Percentiles rank a stretch among this genome's conserved stretches.
Conservation (phyloP, 441 rosid genomes). For the Mallotus japonicus region DNA sequence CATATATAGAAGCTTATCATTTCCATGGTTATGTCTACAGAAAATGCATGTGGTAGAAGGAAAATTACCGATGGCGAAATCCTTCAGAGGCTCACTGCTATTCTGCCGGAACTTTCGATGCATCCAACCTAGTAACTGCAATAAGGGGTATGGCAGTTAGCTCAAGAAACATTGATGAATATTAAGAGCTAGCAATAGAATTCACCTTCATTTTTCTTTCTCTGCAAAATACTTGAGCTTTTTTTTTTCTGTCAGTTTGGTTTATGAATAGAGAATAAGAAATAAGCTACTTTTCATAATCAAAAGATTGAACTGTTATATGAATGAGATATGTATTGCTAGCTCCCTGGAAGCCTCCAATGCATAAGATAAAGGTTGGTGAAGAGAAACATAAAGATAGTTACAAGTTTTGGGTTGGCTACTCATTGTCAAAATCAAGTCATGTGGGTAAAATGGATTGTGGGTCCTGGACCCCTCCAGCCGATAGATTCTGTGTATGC, state of each 20-base stretch:
- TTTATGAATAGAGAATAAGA: constrained; percentile 17
- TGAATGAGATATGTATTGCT: constrained; percentile 26
- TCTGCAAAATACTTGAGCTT: constrained; percentile 23
- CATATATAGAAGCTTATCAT: not conserved
- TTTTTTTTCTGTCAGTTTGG: constrained; percentile 15
- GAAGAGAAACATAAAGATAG: constrained; percentile 58
- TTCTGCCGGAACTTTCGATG: constrained; percentile 73
- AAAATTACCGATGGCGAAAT: constrained; percentile 57
- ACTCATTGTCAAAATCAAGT: constrained; percentile 42
- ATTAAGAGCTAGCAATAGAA: not conserved
- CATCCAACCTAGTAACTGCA: constrained; percentile 88
- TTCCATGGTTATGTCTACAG: not conserved
- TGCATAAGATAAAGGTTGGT: constrained; percentile 36
- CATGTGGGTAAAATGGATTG: constrained; percentile 40
- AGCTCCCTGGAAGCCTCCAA: constrained; percentile 20
- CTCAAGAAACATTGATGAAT: constrained; percentile 11
- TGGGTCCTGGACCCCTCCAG: constrained; percentile 42
- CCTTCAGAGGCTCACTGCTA: constrained; percentile 54
- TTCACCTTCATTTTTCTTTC: constrained; percentile 55
- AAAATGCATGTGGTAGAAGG: constrained; percentile 7
- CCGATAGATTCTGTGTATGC: constrained; percentile 15
- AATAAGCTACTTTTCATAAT: constrained; percentile 26
- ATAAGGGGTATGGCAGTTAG: constrained; percentile 19
- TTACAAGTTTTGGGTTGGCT: constrained; percentile 52
- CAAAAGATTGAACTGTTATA: constrained; percentile 20